Conservation (phyloP, 139 green algal species). For the Closterium sp. region DNA sequence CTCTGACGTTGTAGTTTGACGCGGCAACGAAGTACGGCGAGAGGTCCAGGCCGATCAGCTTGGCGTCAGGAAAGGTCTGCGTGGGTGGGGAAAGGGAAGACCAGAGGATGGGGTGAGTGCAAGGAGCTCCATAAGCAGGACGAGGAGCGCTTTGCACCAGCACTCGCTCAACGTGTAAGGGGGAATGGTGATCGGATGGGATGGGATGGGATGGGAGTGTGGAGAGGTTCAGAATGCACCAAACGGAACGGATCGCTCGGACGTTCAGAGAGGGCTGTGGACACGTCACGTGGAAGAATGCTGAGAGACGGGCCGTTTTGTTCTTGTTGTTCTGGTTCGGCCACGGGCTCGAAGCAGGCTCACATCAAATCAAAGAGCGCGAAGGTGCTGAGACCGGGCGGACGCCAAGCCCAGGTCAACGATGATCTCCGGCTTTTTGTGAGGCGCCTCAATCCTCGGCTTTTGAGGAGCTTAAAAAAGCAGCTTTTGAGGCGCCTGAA, state of each 20-base stretch:
- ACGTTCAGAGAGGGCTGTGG: too few relatives aligned
- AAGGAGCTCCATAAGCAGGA: too few relatives aligned
- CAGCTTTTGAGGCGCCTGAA: too few relatives aligned
- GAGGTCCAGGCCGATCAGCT: slow-evolving; percentile 65
- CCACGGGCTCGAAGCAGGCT: neutral
- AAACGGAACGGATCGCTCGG: too few relatives aligned
- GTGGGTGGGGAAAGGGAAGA: neutral
- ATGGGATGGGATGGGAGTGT: too few relatives aligned
- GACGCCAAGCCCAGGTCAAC: slow-evolving; percentile 78
- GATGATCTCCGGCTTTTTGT: slow-evolving; percentile 40
- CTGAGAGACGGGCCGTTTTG: too few relatives aligned
- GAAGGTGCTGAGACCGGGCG: slow-evolving; percentile 61
- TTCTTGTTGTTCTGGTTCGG: slow-evolving; percentile 77
- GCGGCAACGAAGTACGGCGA: slow-evolving; percentile 84
- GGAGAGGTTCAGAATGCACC: too few relatives aligned
- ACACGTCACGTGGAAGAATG: too few relatives aligned
- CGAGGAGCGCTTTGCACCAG: too few relatives aligned
- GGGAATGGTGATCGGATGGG: too few relatives aligned
- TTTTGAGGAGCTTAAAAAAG: slow-evolving; percentile 60
- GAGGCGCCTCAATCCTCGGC: slow-evolving; percentile 42
- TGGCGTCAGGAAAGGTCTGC: slow-evolving; percentile 49
- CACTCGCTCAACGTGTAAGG: too few relatives aligned
- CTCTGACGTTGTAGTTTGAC: slow-evolving; percentile 61
- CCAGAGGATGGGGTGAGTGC: too few relatives aligned
- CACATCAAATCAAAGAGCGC: slow-evolving; percentile 17